Percentiles rank a stretch among this genome's conserved stretches.
Conservation (phyloP, 495 filamentous ascomycete genomes). For the Aspergillus nidulans region DNA sequence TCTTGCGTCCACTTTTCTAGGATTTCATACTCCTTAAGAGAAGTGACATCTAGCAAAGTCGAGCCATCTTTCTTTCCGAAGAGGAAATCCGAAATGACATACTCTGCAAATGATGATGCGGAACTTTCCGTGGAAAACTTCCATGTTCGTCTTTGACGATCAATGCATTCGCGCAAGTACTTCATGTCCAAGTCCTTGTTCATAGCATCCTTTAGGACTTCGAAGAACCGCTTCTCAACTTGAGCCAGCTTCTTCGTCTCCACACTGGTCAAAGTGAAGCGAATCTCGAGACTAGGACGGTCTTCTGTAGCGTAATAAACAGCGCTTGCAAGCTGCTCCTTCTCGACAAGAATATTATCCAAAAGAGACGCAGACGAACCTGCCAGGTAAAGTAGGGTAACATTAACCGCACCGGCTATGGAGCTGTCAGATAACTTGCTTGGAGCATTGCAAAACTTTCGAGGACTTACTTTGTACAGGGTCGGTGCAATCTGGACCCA, state of each 20-base stretch:
- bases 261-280: slow-evolving; percentile 77
- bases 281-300: slow-evolving; percentile 77
- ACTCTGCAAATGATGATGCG: slow-evolving; percentile 67
- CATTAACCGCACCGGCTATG: slow-evolving; percentile 63
- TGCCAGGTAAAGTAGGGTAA: slow-evolving; percentile 76
- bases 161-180: slow-evolving; percentile 82
- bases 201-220: slow-evolving; percentile 74
- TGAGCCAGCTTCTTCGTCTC: slow-evolving; percentile 76
- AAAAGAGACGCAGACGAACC: slow-evolving; percentile 89
- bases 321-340: slow-evolving; percentile 82
- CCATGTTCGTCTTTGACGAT: slow-evolving; percentile 68
- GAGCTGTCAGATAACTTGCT: slow-evolving; percentile 14
- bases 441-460: neutral
- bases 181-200: slow-evolving; percentile 78
- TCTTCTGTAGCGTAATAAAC: slow-evolving; percentile 70
- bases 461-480: slow-evolving; percentile 43
- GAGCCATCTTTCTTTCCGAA: slow-evolving; percentile 84
- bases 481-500: slow-evolving; percentile 77
- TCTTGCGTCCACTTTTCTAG: slow-evolving; percentile 75
- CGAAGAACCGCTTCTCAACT: slow-evolving; percentile 81
- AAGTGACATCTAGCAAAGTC: slow-evolving; percentile 64
- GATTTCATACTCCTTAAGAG: slow-evolving; percentile 67
- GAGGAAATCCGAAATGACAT: slow-evolving; percentile 84
- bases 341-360: slow-evolving; percentile 90
- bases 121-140: slow-evolving; percentile 76